A percentile compares a stretch with the other conserved stretches of the same genome.
phyloP scores from a whole-genome alignment of 2,329 filamentous ascomycete genomes.

The Monilinia laxa region DNA sequence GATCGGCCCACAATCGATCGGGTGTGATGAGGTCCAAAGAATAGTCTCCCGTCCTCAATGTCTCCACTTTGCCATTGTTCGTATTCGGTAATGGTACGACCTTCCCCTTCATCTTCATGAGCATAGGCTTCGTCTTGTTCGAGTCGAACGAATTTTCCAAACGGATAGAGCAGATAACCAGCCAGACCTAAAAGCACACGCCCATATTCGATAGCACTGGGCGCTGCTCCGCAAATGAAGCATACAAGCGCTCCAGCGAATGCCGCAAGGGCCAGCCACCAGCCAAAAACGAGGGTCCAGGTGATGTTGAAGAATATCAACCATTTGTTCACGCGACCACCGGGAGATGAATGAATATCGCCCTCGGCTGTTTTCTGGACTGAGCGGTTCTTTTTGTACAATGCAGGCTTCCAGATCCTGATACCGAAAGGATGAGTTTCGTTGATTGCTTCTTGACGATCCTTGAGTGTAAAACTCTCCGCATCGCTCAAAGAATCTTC shows the following conservation, averaged over 20 bases:
- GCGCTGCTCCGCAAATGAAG: conserved; percentile 73
- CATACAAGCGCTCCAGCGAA: conserved; percentile 74
- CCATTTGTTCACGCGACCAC: conserved; percentile 80
- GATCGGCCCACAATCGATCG: conserved; percentile 83
- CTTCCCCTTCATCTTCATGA: conserved; percentile 93
- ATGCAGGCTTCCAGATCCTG: conserved; percentile 94
- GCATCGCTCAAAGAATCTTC: conserved; percentile 74
- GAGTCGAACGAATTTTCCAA: conserved; percentile 91
- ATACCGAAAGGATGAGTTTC: conserved; percentile 98
- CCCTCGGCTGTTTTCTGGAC: conserved; percentile 95
- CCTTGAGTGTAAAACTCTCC: conserved; percentile 96
- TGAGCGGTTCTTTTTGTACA: conserved; percentile 97
- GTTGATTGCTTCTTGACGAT: conserved; percentile 96
- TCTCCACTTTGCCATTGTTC: conserved; percentile 99
- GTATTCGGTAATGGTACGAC: conserved; percentile 95
- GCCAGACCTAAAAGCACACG: conserved; percentile 80
- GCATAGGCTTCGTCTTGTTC: conserved; percentile 92
- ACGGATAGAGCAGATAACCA: conserved; percentile 89
- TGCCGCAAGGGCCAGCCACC: conserved; percentile 86
- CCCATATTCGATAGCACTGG: conserved; percentile 83
- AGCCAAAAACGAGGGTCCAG: conserved; percentile 91
- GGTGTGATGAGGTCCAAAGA: conserved; percentile 78
- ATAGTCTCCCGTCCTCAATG: conserved; percentile 89
- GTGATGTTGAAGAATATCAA: conserved; percentile 83
- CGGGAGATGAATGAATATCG: conserved; percentile 93